These are phyloP conservation scores for Neopestalotiopsis sp. DNA, from an alignment of 2,329 filamentous ascomycete species.

Conservation along the genomic window DNA sequence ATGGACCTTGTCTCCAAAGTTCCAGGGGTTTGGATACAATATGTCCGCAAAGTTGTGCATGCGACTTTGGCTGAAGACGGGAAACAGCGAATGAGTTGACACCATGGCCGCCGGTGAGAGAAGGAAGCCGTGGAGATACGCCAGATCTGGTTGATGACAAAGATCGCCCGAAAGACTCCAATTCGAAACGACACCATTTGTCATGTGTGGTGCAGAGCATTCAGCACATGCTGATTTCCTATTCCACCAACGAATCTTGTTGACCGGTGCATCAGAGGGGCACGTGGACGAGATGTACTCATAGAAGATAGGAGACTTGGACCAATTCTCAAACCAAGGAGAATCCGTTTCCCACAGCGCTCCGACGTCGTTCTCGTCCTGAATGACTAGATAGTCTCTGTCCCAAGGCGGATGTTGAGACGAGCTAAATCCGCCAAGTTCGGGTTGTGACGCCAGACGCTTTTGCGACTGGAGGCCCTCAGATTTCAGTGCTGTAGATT, in stretches of 20 bases:
- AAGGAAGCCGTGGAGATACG: constrained; percentile 57
- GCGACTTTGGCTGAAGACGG: constrained; percentile 62
- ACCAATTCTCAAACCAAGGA: constrained; percentile 30
- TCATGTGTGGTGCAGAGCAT: constrained; percentile 43
- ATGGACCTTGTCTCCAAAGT: constrained; percentile 41
- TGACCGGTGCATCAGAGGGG: constrained; percentile 50
- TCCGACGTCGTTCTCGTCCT: constrained; percentile 26
- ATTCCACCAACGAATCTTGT: constrained; percentile 44
- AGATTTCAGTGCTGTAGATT: constrained; percentile 41
- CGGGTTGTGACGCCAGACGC: constrained; percentile 31
- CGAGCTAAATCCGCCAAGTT: constrained; percentile 27
- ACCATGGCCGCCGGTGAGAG: constrained; percentile 48
- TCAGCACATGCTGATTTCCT: constrained; percentile 36
- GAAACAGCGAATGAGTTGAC: constrained; percentile 51
- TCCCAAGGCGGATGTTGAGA: constrained; percentile 29
- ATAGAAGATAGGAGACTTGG: constrained; percentile 39
- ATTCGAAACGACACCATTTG: constrained; percentile 47
- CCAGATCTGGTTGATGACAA: constrained; percentile 54
- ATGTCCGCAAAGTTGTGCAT: constrained; percentile 59
- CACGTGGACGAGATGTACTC: constrained; percentile 46
- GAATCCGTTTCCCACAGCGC: constrained; percentile 29
- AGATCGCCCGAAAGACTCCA: constrained; percentile 48
- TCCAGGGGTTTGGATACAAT: constrained; percentile 47
- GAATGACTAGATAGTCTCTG: constrained; percentile 26
- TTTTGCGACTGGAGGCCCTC: constrained; percentile 26